Conservation (phyloP, 2,329 filamentous ascomycete species). For the Fusarium sp. region DNA sequence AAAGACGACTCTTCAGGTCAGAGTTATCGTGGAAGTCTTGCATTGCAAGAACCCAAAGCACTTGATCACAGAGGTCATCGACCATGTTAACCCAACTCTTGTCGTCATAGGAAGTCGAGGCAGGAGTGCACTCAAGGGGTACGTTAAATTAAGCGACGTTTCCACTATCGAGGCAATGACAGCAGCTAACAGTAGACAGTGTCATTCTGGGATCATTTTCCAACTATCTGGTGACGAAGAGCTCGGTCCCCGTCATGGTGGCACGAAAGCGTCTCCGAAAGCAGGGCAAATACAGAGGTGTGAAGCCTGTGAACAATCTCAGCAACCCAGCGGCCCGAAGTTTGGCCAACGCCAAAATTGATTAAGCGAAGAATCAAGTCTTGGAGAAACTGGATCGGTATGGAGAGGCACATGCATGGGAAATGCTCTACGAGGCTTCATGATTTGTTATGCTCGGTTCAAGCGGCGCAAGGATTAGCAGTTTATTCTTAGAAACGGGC, state of each 20-base stretch:
- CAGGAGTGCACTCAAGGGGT: constrained; percentile 92
- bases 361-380: constrained; percentile 56
- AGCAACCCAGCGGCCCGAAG: constrained; percentile 73
- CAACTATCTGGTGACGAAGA: constrained; percentile 97
- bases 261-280: constrained; percentile 90
- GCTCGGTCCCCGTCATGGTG: constrained; percentile 97
- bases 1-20: constrained; percentile 91
- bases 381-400: neutral
- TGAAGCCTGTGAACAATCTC: constrained; percentile 85
- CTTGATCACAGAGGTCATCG: constrained; percentile 96
- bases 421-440: constrained; percentile 22
- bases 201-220: constrained; percentile 96
- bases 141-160: constrained; percentile 51
- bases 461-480: constrained; percentile 10
- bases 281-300: constrained; percentile 81
- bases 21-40: constrained; percentile 93
- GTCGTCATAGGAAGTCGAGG: constrained; percentile 94
- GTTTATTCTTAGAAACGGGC: constrained; percentile 1
- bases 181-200: constrained; percentile 60
- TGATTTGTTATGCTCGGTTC: constrained; percentile 17
- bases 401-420: neutral
- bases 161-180: neutral
- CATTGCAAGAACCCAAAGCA: constrained; percentile 99
- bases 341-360: constrained; percentile 79
- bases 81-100: constrained; percentile 88